phyloP scores from a whole-genome alignment of 2,329 filamentous ascomycete species.

The Colletotrichum chlorophyti region DNA sequence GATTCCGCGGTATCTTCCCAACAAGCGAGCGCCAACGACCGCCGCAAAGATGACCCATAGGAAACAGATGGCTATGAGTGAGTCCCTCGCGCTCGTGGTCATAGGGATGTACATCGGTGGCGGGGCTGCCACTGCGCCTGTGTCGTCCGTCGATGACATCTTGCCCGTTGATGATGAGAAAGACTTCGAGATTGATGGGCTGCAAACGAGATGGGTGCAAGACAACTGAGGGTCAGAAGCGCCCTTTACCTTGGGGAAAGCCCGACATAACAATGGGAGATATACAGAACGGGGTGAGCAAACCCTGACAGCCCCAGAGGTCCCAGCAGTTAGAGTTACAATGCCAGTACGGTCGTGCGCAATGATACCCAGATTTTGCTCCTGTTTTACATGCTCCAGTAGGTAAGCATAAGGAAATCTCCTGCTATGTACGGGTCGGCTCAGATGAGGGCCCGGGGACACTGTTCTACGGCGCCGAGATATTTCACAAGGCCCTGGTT shows the following conservation, averaged over 20 bases:
- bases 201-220: background rate
- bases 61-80: constrained; percentile 22
- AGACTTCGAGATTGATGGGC: background rate
- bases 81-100: constrained; percentile 22
- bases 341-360: background rate
- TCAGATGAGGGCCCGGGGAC: background rate
- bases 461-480: background rate
- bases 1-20: constrained; percentile 19
- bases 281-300: background rate
- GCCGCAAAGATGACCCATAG: constrained; percentile 15
- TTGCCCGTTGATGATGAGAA: background rate
- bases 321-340: constrained; percentile 1
- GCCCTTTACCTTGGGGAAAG: background rate
- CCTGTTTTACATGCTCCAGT: background rate
- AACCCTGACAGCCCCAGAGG: background rate
- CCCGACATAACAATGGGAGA: background rate
- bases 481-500: background rate
- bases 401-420: background rate
- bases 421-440: background rate
- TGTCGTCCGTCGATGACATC: constrained; percentile 3
- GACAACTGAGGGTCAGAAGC: background rate
- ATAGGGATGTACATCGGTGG: constrained; percentile 19
- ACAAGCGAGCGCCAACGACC: constrained; percentile 18
- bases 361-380: background rate
- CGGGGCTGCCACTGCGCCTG: background rate